Evolutionary conservation across 305 asterid genomes (phyloP).

Genomic region (Fraxinus sp.): DNA sequence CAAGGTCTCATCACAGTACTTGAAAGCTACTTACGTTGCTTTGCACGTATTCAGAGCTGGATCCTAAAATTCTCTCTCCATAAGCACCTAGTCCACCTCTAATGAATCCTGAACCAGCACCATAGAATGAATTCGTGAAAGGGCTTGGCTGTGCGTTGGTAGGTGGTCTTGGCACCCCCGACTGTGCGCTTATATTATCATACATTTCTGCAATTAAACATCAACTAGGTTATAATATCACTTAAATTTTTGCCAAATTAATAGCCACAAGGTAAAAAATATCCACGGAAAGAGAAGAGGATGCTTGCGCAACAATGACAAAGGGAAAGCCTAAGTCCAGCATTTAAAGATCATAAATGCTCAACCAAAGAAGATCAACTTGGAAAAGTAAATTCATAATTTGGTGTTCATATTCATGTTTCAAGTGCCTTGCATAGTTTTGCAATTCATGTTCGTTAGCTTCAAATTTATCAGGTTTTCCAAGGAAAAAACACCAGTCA

Average conservation of each 20-base stretch:
- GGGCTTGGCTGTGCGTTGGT: conserved; percentile 10
- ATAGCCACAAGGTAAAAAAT: not conserved
- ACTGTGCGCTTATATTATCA: conserved; percentile 4
- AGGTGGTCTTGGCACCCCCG: conserved; percentile 1
- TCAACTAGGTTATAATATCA: not conserved
- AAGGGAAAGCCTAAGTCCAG: not conserved
- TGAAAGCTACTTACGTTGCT: conserved; percentile 28
- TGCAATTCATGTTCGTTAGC: not conserved
- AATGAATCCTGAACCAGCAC: conserved; percentile 27
- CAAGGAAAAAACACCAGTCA: not conserved
- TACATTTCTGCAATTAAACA: conserved; percentile 16
- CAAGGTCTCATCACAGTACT: not conserved
- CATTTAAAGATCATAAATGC: not conserved
- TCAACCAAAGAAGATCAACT: not conserved
- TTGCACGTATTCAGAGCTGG: conserved; percentile 30
- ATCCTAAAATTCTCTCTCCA: conserved; percentile 31
- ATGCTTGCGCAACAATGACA: not conserved
- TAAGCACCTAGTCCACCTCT: conserved; percentile 30
- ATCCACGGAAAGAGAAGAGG: not conserved
- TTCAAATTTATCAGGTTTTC: not conserved
- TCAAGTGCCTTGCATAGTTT: not conserved
- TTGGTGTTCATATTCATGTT: not conserved
- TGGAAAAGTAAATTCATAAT: not conserved
- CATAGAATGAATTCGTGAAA: conserved; percentile 21
- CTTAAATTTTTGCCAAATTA: not conserved